Evolutionary conservation across 306 rosid genomes (phyloP), one percentile per base, ranked within the genome.

Genomic region (Trifolium dubium): DNA sequence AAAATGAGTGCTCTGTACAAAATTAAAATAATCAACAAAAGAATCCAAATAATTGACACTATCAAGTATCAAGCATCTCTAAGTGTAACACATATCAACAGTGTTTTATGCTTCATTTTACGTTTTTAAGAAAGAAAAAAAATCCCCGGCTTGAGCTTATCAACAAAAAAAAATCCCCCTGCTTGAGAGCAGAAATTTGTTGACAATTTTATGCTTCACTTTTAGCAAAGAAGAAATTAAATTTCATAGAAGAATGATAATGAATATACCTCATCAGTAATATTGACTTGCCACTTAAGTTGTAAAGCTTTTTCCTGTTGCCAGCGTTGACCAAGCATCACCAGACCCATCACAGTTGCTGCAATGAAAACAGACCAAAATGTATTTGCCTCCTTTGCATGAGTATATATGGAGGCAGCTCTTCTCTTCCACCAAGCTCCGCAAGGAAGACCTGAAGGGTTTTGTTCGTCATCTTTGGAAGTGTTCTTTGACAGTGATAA

Each of bases 351-450:
- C 65, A 95, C 90, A 41, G 99, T 89, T 74, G 99, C 98, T 43
- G 97, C 98, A 67, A 95, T 37, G 69, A 95, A 86, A 72, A 95
- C 78, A 30, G 99, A 95, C 99, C 99, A 95, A 65, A 82, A 82
- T 63, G 97, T 75, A 78, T 87, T 92, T 62, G 99, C 85, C 31
- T 95, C 96, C 83, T 90, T 95, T 7, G 98, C 99, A 60, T 90
- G 93, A 79, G 93, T 79, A 84, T 92, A 95, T 49, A 92, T 72
- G 67, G 96, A 86, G 65, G 89, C 84, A 82, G 98, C 98, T 78
- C 92, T 85, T 78, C 96, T 83, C 83, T 86, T 95, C 99, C 99
- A 95, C 99, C 99, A 95, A 67, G 93, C 98, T 82, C 93, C 97
- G 77, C 98, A 87, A 14, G 98, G 96, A 81, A 92, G 83, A 75